A percentile compares a stretch with the other conserved stretches of the same genome.
Evolutionary conservation across 164 flowering plant genomes (phyloP).

Genomic region (Magnolia kwangsiensis): DNA sequence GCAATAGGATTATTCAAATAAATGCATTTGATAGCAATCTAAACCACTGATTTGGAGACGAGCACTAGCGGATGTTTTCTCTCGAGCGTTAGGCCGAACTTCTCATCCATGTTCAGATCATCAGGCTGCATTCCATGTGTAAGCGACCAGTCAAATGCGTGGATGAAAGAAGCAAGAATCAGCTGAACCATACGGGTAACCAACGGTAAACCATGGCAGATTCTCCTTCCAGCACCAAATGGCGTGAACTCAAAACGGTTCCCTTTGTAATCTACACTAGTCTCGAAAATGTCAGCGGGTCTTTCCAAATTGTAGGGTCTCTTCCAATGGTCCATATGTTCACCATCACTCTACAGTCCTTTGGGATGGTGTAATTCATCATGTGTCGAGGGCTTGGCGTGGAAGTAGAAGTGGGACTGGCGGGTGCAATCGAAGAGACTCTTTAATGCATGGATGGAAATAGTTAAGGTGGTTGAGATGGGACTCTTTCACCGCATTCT

Average conservation of each 20-base stretch:
- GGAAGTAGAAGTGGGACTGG: conserved; percentile 26
- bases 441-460: conserved; percentile 24
- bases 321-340: conserved; percentile 28
- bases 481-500: conserved; percentile 9
- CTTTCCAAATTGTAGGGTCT: conserved; percentile 21
- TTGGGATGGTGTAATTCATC: conserved; percentile 26
- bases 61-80: neutral
- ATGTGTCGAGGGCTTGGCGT: conserved; percentile 14
- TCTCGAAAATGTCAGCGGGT: conserved; percentile 18
- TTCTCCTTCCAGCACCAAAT: conserved; percentile 26
- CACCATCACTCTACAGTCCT: conserved; percentile 20
- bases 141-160: neutral
- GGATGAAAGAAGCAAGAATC: neutral
- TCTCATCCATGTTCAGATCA: neutral
- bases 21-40: neutral
- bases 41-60: neutral
- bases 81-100: neutral
- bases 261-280: conserved; percentile 22
- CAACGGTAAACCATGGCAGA: conserved; percentile 25
- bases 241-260: conserved; percentile 26
- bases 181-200: conserved; percentile 13
- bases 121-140: neutral
- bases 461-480: conserved; percentile 13
- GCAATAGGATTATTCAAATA: no score
- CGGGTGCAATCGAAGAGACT: conserved; percentile 26